These are phyloP conservation scores for Rosa rugosa DNA, from an alignment of 306 rosid genomes.

Conservation along the genomic window DNA sequence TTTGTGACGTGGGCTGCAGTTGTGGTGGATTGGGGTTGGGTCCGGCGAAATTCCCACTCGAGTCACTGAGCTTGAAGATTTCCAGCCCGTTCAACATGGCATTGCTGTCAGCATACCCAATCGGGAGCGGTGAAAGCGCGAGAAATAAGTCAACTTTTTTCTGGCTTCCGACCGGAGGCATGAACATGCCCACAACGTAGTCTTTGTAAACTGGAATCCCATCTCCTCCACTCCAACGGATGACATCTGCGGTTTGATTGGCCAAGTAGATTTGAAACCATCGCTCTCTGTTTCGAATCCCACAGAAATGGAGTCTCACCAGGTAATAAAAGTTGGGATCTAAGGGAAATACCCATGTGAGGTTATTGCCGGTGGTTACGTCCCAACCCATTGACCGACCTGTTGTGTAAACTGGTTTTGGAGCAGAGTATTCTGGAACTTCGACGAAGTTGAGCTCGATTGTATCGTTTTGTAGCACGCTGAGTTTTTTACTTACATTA, in stretches of 20 bases:
- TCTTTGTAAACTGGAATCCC: conserved; percentile 18
- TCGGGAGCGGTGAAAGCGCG: no score
- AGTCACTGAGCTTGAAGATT: conserved; percentile 38
- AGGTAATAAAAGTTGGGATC: no score
- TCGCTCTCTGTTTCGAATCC: background rate
- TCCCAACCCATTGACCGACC: no score
- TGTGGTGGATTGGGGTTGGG: conserved; percentile 9
- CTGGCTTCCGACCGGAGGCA: background rate
- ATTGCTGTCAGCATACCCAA: background rate
- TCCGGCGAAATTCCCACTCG: no score
- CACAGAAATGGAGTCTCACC: conserved; percentile 23
- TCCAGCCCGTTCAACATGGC: conserved; percentile 47
- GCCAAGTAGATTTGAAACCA: conserved; percentile 12
- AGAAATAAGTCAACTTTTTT: conserved; percentile 16
- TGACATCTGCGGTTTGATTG: background rate
- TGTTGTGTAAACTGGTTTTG: background rate
- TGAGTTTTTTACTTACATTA: accelerated
- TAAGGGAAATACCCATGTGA: conserved; percentile 23
- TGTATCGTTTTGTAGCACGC: background rate
- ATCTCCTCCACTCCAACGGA: accelerated
- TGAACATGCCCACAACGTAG: conserved; percentile 29
- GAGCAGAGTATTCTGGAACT: background rate
- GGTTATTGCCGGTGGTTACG: no score
- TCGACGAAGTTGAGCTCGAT: background rate
- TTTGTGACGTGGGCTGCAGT: background rate